Base-by-base conservation (phyloP, 306 rosid species). In the Vigna mungo region DNA sequence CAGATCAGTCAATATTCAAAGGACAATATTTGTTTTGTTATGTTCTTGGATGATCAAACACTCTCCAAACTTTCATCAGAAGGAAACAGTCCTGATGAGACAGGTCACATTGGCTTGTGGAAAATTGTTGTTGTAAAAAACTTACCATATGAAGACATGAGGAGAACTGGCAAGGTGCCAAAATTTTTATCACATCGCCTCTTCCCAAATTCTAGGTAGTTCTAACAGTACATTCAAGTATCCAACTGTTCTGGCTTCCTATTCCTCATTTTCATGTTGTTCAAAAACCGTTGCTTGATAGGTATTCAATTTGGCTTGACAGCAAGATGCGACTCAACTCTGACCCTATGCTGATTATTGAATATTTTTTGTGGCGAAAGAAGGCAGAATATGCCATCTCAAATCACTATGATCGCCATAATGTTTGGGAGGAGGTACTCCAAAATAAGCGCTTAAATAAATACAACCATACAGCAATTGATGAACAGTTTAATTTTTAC, bases 221-320 rank as follows among this genome's bases (percentile, higher is more conserved):
- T 68, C 74, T 74, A 67, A 46, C 64, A 76, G 66, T 81, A 49
- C 72, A 21, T 61, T 70, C 71, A 72, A 15, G 79, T 66, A 66
- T 62, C 68, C 48, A 51, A 61, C 58, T 78, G 81, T 71, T 36
- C 66, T 69, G 73, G 60, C 74, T 16, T 75, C 74, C 52, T 75
- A 52, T 32, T 74, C 71, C 74, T 25, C 27, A 25, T 43, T 76
- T 41, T 76, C 51, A 72, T 68, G 68, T 60, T 81, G 43, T 48
- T 75, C 47, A 72, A 27, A 34, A 47, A 70, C 81, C 32, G 36
- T 74, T 82, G 81, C 52, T 85, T 84, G 72, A 25, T 79, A 94
- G 97, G 97, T 94, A 94, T 79, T 94, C 97, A 9, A 90, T 94
- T 86, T 94, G 98, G 98, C 85, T 94, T 54, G 98, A 94, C 84